Conservation (phyloP, 1,139 yeast species). For the Casaregolazyma lundiana region DNA sequence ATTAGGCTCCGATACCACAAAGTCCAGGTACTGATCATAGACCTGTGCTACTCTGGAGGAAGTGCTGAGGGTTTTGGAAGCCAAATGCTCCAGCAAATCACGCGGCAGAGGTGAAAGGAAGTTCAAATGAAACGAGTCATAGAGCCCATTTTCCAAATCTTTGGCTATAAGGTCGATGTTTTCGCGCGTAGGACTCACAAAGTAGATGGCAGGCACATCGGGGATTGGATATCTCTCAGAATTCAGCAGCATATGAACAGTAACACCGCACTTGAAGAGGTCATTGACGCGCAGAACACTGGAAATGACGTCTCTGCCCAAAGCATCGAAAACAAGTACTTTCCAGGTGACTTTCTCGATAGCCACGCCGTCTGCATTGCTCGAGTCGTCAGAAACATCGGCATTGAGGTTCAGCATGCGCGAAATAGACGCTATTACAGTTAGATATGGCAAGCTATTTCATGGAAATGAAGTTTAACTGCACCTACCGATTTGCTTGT, state of each 20-base stretch:
- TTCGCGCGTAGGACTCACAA: constrained; percentile 78
- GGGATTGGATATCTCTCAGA: constrained; percentile 73
- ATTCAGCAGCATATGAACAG: constrained; percentile 73
- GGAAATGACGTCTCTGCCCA: constrained; percentile 80
- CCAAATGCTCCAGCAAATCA: constrained; percentile 79
- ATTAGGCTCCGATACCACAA: constrained; percentile 88
- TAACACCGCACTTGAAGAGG: constrained; percentile 79
- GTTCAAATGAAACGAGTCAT: constrained; percentile 76
- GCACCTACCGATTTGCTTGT: constrained; percentile 39
- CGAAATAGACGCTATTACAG: constrained; percentile 49
- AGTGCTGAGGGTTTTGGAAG: constrained; percentile 68
- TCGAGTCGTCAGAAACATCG: constrained; percentile 37
- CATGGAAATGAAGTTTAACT: background rate
- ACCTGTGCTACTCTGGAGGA: constrained; percentile 75
- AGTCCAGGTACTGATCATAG: constrained; percentile 88
- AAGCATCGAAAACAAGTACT: constrained; percentile 76
- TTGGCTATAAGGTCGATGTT: constrained; percentile 64
- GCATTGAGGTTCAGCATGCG: constrained; percentile 79
- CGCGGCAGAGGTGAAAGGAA: constrained; percentile 78
- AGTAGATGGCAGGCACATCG: constrained; percentile 92
- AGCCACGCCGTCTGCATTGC: constrained; percentile 26
- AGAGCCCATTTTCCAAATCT: constrained; percentile 69
- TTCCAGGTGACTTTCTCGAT: constrained; percentile 64
- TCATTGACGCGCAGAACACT: constrained; percentile 90
- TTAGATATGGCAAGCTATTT: background rate